phyloP scores from a whole-genome alignment of 2,329 filamentous ascomycete species.

The Diaporthe sp. region DNA sequence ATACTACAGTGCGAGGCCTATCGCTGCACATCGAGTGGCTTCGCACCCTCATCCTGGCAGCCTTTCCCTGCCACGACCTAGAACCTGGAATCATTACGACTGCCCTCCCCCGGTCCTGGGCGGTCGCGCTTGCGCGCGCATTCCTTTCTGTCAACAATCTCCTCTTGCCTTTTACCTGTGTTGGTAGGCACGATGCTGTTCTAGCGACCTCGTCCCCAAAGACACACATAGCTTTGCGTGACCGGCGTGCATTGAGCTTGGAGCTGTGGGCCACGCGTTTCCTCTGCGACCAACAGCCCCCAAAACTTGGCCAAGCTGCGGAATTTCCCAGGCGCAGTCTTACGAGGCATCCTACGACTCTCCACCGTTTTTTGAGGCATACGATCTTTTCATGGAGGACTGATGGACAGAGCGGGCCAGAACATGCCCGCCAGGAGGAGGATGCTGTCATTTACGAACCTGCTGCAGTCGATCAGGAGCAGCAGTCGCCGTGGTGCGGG shows the following conservation, averaged over 20 bases:
- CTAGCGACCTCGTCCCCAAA: neutral
- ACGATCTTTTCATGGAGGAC: slow-evolving; percentile 32
- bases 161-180: neutral
- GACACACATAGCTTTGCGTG: neutral
- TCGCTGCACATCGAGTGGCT: neutral
- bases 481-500: slow-evolving; percentile 39
- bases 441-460: slow-evolving; percentile 44
- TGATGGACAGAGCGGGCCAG: slow-evolving; percentile 39
- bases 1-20: neutral
- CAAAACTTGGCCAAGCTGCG: neutral
- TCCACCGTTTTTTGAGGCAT: neutral
- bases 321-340: neutral
- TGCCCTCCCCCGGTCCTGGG: neutral
- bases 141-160: slow-evolving; percentile 30
- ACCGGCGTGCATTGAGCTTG: neutral
- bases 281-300: neutral
- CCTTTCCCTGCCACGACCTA: neutral
- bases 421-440: slow-evolving; percentile 40
- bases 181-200: slow-evolving; percentile 8
- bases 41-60: slow-evolving; percentile 13
- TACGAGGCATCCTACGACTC: slow-evolving; percentile 1
- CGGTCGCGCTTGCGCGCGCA: slow-evolving; percentile 26
- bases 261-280: neutral
- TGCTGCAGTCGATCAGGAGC: slow-evolving; percentile 47
- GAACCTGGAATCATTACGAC: slow-evolving; percentile 11